Evolutionary conservation across 768 basidiomycete genomes (phyloP), one percentile per base, ranked within the genome.

Genomic region (Hydnomerulius pinastri): DNA sequence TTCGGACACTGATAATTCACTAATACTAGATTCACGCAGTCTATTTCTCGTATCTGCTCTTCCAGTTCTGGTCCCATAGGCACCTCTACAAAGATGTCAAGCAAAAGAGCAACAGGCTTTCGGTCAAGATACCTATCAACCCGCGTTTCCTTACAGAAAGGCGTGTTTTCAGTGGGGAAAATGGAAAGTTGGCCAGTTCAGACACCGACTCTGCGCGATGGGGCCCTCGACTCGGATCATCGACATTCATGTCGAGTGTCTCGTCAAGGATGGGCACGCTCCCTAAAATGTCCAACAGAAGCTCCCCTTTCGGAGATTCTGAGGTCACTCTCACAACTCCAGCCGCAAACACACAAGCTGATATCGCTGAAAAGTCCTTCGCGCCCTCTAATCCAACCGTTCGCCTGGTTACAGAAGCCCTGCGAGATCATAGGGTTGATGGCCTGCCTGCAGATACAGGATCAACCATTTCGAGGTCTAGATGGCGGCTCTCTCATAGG

Each of bases 21-120:
- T 50, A 12, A 24, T 17, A 39, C 1, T 25, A 25, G 12, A 44
- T 27, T n/a, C 21, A 50, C 37, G 27, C 55, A 82, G 80, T 80
- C 53, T 84, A 85, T 57, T 52, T 65, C 20, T 66, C 69, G 18
- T 81, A 78, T 57, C 69, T 82, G 28, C 61, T 81, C 44, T 81
- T 82, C 60, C 81, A 80, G 60, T 72, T 83, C 11, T 80, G 75
- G 72, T 80, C 80, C 4, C 81, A 82, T 61, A 71, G 69, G 48
- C 69, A 80, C 54, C 66, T 83, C 28, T 84, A 81, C 63, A 67
- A 72, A 15, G 79, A 77, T 38, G 61, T 64, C 11, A 73, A 77
- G 59, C 74, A 75, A 55, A 76, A 73, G 54, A 80, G 77, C 48
- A 60, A 66, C 32, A 70, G 64, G 32, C 47, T 73, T 2, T 65